Percentiles rank a stretch among this genome's conserved stretches.
Conservation (phyloP, 768 basidiomycete genomes). For the Lactarius deliciosus region DNA sequence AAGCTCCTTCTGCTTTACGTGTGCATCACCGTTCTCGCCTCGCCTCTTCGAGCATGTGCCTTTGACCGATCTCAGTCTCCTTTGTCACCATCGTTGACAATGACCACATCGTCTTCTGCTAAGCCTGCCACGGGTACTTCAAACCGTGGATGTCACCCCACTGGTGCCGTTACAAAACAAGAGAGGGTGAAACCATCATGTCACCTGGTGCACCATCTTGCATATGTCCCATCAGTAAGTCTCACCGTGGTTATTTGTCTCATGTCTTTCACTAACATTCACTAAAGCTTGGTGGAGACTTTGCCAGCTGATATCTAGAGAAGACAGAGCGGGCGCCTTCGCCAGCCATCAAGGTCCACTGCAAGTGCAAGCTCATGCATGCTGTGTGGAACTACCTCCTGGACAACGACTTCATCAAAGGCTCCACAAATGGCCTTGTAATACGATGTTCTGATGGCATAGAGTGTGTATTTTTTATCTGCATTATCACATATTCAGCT, state of each 20-base stretch:
- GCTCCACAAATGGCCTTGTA: slow-evolving; percentile 17
- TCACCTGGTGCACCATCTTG: background rate
- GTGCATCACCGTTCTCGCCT: too few relatives aligned
- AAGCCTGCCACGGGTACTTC: too few relatives aligned
- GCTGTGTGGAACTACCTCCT: slow-evolving; percentile 28
- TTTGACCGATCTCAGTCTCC: too few relatives aligned
- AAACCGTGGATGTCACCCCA: too few relatives aligned
- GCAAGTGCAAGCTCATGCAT: slow-evolving; percentile 34
- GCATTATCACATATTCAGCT: slow-evolving; percentile 32
- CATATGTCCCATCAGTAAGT: background rate
- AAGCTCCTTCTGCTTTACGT: too few relatives aligned
- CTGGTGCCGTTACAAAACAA: too few relatives aligned
- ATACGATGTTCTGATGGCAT: slow-evolving; percentile 31
- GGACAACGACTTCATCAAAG: slow-evolving; percentile 31
- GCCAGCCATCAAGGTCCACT: slow-evolving; percentile 21
- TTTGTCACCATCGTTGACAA: too few relatives aligned
- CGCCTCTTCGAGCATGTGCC: too few relatives aligned
- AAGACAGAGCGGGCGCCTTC: background rate
- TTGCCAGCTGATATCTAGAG: background rate
- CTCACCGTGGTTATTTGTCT: background rate
- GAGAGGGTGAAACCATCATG: background rate
- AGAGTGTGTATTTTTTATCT: slow-evolving; percentile 30
- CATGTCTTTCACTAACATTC: background rate
- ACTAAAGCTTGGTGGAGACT: background rate
- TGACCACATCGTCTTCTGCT: too few relatives aligned